phyloP scores from a whole-genome alignment of 352 stramenopile species.

The Globisporangium nodosum region DNA sequence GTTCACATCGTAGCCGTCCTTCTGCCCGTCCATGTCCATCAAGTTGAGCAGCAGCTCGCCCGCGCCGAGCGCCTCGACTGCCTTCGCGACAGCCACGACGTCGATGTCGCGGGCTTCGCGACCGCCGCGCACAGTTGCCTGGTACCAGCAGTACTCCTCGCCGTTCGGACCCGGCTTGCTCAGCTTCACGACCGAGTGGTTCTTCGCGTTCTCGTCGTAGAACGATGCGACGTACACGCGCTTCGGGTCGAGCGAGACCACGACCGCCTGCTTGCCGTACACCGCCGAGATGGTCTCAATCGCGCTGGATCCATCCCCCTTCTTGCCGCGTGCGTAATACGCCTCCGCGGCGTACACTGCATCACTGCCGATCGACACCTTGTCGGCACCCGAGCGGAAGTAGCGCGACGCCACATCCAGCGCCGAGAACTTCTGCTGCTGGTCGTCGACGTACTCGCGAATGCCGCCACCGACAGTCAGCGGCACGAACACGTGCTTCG shows the following conservation, averaged over 20 bases:
- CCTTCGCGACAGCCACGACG: conserved; percentile 78
- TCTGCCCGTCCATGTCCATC: conserved; percentile 98
- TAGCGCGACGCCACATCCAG: conserved; percentile 95
- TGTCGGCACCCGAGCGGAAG: conserved; percentile 98
- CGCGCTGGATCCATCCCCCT: conserved; percentile 76
- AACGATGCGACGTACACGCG: conserved; percentile 82
- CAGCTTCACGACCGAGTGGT: conserved; percentile 65
- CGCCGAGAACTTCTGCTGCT: conserved; percentile 84
- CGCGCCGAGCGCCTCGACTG: conserved; percentile 91
- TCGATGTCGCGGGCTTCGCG: conserved; percentile 89
- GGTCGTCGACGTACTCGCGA: conserved; percentile 92
- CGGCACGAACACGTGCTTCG: conserved; percentile 95
- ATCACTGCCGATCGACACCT: conserved; percentile 97
- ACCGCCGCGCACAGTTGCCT: conserved; percentile 96
- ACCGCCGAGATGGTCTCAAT: conserved; percentile 96
- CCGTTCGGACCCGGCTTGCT: conserved; percentile 87
- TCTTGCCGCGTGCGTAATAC: conserved; percentile 68
- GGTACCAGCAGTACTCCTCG: conserved; percentile 96
- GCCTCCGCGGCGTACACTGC: conserved; percentile 93
- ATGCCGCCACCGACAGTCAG: conserved; percentile 98
- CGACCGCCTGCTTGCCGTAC: conserved; percentile 97
- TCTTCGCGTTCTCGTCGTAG: conserved; percentile 56
- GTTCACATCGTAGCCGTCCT: conserved; percentile 82
- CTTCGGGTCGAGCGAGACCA: conserved; percentile 96
- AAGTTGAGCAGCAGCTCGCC: conserved; percentile 98